Conservation (phyloP, 257 asterid species). For the Solanum phureja region DNA sequence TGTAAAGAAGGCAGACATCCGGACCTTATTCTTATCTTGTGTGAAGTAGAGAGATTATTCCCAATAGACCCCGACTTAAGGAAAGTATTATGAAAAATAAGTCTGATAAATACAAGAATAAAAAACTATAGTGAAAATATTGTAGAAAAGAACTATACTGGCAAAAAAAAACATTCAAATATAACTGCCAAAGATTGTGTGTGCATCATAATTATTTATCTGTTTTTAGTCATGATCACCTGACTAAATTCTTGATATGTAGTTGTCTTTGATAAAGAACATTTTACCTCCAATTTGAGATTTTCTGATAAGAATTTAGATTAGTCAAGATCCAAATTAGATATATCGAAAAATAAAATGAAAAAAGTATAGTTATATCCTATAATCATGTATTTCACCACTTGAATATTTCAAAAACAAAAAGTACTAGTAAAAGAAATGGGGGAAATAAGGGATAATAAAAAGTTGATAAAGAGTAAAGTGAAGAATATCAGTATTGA, state of each 20-base stretch:
- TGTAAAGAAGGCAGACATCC: background rate
- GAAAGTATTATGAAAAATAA: background rate
- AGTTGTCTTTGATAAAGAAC: background rate
- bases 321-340: background rate
- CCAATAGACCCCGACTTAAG: background rate
- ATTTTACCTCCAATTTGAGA: background rate
- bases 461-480: constrained; percentile 8
- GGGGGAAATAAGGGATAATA: background rate
- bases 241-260: background rate
- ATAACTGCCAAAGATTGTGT: background rate
- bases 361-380: background rate
- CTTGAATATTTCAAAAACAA: background rate
- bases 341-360: background rate
- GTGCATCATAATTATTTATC: background rate
- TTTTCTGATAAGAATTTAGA: background rate
- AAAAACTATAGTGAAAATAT: background rate
- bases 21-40: background rate
- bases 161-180: background rate
- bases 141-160: background rate
- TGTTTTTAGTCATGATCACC: background rate
- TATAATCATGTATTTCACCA: constrained; percentile 1
- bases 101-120: background rate
- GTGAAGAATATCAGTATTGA: background rate
- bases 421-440: background rate
- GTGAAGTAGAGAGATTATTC: background rate